Evolutionary conservation across 176 grass and related monocot genomes (phyloP), one percentile per base, ranked within the genome.

Genomic region (Miscanthus lutarioriparius): DNA sequence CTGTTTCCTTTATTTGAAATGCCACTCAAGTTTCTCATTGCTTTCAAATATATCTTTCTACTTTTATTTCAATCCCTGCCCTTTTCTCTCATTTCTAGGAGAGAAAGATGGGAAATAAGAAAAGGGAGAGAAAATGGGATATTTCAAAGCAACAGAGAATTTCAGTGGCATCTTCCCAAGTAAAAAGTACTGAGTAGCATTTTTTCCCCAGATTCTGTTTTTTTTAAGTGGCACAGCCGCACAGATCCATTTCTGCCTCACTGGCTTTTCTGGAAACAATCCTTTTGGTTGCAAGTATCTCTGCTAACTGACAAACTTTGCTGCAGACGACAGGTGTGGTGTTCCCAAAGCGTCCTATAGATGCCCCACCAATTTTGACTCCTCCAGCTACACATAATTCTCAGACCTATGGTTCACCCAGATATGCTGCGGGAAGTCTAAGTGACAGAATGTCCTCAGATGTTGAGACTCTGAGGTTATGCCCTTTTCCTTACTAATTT

Each of bases 331-430:
- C 83, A 64, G 93, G 96, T 94, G 79, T 95, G 70, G 82, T 76
- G 19, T 99, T 99, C 71, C 96, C 96, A 77, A 90, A 51, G 4
- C 80, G 93, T 51, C 77, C 89, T 62, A 75, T 91, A 43, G 88
- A 96, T 38, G 68, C 91, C 69, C 93, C 96, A 16, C 93, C 94
- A 36, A 96, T 95, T 91, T 83, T 94, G 87, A 91, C 89, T 64
- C 88, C 90, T 85, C 94, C 83, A 45, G 78, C 77, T 49, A 64
- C 54, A 67, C 88, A 68, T 70, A 83, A 75, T 83, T 82, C 82
- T 78, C 80, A 86, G 82, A 80, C 64, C 44, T 89, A 95, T 86
- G 77, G 72, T 87, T 88, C 87, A 30, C 83, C 86, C 2, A 90
- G 72, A 78, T 84, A 85, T 91, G 66, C 45, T 56, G 54, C 82